Base-by-base conservation (phyloP, 768 basidiomycete genomes). In the Panellus pusillus region DNA sequence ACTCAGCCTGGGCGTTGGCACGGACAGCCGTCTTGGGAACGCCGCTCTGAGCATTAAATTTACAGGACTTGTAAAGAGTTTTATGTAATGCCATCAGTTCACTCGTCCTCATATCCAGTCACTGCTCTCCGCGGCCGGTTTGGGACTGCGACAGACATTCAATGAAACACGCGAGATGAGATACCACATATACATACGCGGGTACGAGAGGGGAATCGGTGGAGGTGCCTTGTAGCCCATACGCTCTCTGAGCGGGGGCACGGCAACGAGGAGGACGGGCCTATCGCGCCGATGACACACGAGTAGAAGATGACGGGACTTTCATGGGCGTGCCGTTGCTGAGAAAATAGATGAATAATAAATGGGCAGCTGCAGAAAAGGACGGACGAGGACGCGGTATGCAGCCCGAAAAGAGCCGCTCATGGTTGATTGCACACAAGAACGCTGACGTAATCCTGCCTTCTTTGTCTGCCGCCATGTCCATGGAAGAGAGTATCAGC, bases 241-340 rank as follows among this genome's bases (percentile, higher is more conserved):
- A n/a, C 74, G 73, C 63, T 81, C 73, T 52, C 91, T 87, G 58
- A 94, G 78, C 17, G 91, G 89, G n/a, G 93, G 93, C 15, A 94
- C 78, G 38, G 76, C 73, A 39, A 90, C 60, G 39, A 86, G 86
- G 70, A 93, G 72, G 20, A 86, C 73, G 93, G 93, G 2, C 93
- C 93, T 62, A 84, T 78, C 52, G 75, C 63, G 47, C 92, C 93
- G 52, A 96, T 72, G 44, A 85, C 70, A 66, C 85, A 78, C 11
- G 93, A 93, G 72, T 86, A 96, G 77, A 94, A 94, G 69, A 94
- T 82, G 69, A 92, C 89, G 27, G 93, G 93, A 64, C 81, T 83
- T 72, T 96, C 93, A 72, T 96, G 93, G 35, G 93, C 91, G 62
- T 87, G 83, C 43, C 88, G 83, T 92, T 93, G 91, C 93, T 95